Evolutionary conservation across 768 basidiomycete species (phyloP).

Genomic region (Mrakia gelida): DNA sequence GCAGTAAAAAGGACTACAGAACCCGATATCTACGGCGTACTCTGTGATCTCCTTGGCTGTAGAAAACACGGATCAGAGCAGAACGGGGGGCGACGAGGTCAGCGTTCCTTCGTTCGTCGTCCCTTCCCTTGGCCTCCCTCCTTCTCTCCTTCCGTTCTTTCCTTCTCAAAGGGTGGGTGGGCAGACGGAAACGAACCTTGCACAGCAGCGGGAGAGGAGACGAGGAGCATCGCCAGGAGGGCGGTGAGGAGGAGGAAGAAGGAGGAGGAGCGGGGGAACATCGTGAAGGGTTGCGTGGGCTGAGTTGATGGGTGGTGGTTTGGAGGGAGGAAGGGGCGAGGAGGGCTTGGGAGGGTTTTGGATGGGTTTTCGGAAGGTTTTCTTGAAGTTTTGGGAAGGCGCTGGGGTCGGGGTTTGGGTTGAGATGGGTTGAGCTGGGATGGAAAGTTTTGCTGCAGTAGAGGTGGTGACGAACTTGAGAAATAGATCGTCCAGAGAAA

Average conservation of each 20-base stretch:
- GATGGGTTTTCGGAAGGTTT: too few relatives aligned
- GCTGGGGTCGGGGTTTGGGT: too few relatives aligned
- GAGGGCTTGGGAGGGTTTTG: too few relatives aligned
- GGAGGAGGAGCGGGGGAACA: neutral
- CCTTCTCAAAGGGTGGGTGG: conserved; percentile 60
- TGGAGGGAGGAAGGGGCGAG: neutral
- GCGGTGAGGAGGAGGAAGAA: conserved; percentile 52
- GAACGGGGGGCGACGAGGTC: neutral
- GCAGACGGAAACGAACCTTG: conserved; percentile 80
- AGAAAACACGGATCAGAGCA: neutral
- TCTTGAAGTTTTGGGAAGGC: too few relatives aligned
- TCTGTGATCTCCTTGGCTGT: neutral
- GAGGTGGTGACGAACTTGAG: too few relatives aligned
- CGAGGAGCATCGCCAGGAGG: conserved; percentile 69
- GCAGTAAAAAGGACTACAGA: neutral
- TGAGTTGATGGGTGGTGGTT: neutral
- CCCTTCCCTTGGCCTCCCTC: neutral
- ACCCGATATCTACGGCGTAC: conserved; percentile 5
- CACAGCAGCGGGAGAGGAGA: conserved; percentile 77
- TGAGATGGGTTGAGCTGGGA: too few relatives aligned
- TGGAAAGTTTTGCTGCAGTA: too few relatives aligned
- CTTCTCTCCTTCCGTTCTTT: conserved; percentile 47
- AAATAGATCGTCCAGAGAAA: too few relatives aligned
- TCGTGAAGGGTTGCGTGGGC: neutral
- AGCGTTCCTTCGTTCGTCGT: neutral